A percentile compares a stretch with the other conserved stretches of the same genome.
Evolutionary conservation across 2,329 filamentous ascomycete genomes (phyloP).

Genomic region (Davidsoniella eucalypti): DNA sequence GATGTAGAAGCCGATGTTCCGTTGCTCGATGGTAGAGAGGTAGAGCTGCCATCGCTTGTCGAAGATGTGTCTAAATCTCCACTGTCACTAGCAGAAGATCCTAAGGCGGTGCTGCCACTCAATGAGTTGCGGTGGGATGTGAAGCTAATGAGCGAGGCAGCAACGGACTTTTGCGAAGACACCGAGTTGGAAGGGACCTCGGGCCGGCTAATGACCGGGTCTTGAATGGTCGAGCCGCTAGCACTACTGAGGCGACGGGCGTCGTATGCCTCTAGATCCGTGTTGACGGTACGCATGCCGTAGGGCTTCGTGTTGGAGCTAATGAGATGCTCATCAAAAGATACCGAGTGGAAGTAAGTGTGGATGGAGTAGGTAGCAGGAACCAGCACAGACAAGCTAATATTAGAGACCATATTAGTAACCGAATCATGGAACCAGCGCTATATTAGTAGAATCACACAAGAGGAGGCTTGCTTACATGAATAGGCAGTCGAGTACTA

Average conservation of each 20-base stretch:
- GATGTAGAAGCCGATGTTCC: no score
- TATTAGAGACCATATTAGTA: not conserved
- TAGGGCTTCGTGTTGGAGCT: slow-evolving; percentile 33
- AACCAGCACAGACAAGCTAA: slow-evolving; percentile 26
- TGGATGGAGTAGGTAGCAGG: slow-evolving; percentile 30
- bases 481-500: slow-evolving; percentile 31
- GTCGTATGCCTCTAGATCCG: slow-evolving; percentile 15
- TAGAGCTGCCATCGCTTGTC: slow-evolving; percentile 1
- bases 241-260: slow-evolving; percentile 11
- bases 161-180: not conserved
- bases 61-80: no score
- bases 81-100: no score
- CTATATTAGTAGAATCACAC: no score
- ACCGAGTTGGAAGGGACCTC: no score
- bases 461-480: slow-evolving; percentile 25
- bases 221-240: no score
- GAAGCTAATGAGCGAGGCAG: not conserved
- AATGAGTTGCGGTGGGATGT: not conserved
- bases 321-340: slow-evolving; percentile 34
- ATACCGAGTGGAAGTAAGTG: slow-evolving; percentile 30
- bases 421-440: not conserved
- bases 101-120: no score
- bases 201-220: no score
- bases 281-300: slow-evolving; percentile 22
- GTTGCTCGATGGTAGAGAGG: not conserved